Percentiles rank a stretch among this genome's conserved stretches.
Evolutionary conservation across 352 stramenopile species (phyloP).

Genomic region (Phytophthora fragariaefolia): DNA sequence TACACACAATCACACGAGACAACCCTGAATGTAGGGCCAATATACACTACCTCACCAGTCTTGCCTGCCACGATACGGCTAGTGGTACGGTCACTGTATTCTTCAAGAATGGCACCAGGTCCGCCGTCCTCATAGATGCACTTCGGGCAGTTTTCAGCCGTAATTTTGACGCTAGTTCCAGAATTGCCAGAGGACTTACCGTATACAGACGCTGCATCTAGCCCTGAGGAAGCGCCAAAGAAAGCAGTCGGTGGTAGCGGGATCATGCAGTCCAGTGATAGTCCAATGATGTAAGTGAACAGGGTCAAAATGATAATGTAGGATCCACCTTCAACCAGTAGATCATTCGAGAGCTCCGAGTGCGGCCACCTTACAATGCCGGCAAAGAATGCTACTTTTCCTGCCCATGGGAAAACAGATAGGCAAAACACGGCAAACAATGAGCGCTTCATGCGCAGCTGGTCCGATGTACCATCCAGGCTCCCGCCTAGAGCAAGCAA

Average conservation of each 20-base stretch:
- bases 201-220: constrained; percentile 55
- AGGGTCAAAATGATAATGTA: constrained; percentile 50
- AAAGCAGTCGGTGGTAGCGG: constrained; percentile 78
- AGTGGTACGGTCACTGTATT: constrained; percentile 65
- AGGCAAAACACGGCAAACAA: constrained; percentile 62
- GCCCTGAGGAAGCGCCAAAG: constrained; percentile 61
- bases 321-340: constrained; percentile 50
- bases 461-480: constrained; percentile 44
- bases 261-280: constrained; percentile 66
- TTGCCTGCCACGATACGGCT: constrained; percentile 46
- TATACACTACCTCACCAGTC: constrained; percentile 58
- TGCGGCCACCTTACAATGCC: constrained; percentile 53
- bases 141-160: constrained; percentile 80
- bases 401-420: constrained; percentile 67
- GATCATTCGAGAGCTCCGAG: constrained; percentile 44
- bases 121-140: constrained; percentile 86
- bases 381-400: constrained; percentile 70
- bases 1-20: constrained; percentile 87
- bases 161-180: constrained; percentile 47
- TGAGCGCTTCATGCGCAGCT: constrained; percentile 63
- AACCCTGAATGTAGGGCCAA: constrained; percentile 84
- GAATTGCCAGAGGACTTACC: constrained; percentile 33
- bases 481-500: constrained; percentile 56
- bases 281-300: constrained; percentile 49
- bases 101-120: constrained; percentile 70